phyloP scores from a whole-genome alignment of 2,329 filamentous ascomycete species.

The Alternaria panax region DNA sequence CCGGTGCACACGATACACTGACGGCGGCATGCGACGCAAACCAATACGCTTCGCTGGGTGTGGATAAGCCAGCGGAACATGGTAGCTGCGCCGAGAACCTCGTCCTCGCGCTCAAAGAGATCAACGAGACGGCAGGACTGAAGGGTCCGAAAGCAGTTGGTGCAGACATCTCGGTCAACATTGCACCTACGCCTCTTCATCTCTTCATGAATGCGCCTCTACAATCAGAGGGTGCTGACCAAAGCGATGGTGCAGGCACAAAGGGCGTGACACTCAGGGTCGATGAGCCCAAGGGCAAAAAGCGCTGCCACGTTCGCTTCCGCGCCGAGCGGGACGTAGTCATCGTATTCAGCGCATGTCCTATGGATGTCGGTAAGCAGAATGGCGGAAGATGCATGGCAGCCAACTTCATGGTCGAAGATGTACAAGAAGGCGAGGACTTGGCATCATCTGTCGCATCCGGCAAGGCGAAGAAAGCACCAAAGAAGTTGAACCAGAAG shows the following conservation, averaged over 20 bases:
- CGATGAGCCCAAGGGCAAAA: conserved; percentile 45
- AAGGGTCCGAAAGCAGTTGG: conserved; percentile 57
- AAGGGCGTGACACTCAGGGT: conserved; percentile 40
- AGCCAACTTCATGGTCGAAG: conserved; percentile 51
- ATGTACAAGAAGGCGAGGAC: conserved; percentile 35
- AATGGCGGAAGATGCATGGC: conserved; percentile 51
- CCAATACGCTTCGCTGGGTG: conserved; percentile 52
- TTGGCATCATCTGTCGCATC: conserved; percentile 24
- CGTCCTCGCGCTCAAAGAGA: conserved; percentile 57
- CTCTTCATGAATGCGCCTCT: conserved; percentile 52
- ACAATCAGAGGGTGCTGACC: conserved; percentile 16
- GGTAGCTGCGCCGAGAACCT: conserved; percentile 59
- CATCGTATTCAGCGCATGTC: conserved; percentile 49
- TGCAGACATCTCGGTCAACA: conserved; percentile 58
- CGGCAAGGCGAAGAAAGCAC: conserved; percentile 24
- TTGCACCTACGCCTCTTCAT: conserved; percentile 56
- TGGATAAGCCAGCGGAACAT: conserved; percentile 56
- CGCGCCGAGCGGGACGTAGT: conserved; percentile 48
- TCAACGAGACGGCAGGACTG: conserved; percentile 56
- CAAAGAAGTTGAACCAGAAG: conserved; percentile 26
- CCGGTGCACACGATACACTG: conserved; percentile 56
- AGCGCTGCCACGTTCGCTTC: conserved; percentile 46
- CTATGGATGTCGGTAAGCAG: conserved; percentile 47
- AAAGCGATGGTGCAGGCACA: conserved; percentile 33
- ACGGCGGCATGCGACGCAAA: conserved; percentile 58